Base-by-base conservation (phyloP, 1,284 basidiomycete genomes). In the Amylostereum areolatum region DNA sequence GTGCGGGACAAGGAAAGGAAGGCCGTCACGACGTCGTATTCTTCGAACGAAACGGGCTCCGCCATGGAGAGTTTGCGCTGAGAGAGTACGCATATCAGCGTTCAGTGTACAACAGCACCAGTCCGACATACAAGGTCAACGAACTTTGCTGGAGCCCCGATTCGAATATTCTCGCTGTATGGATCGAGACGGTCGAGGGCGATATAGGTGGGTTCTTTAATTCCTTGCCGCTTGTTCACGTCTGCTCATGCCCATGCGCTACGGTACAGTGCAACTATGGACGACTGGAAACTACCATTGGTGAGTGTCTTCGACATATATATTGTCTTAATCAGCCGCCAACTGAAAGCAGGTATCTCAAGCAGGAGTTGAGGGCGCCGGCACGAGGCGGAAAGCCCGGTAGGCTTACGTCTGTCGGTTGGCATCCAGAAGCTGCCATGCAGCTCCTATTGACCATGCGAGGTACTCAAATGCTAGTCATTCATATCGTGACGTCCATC, bases 201-300 rank as follows among this genome's bases (percentile, higher is more conserved):
- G 87, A 93, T 66, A 69, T 85, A 42, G 81, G 89, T 90, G 59
- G 65, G 79, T 66, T 8, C 32, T 51, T 28, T 47, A 43, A 40
- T 31, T n/a, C 43, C 49, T 8, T 5, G 34, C 44, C 9, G 18
- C 0, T 27, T 9, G 18, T 5, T 6, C 3, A 45, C 11, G n/a
- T 32, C 11, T 45, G 29, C 46, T 37, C 8, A 31, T 29, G 11
- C 47, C 45, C 11, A 49, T 47, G 42, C 29, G 35, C 18, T 41
- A 18, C 18, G 18, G 18, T 18, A 32, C 49, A 50, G 91, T 99
- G 24, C 97, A 99, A 68, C 71, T 99, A 2, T 99, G 94, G 93
- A 90, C 92, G 0, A 92, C 79, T 27, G 86, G 89, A 44, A 99
- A 99, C 66, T 99, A 97, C 66, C 89, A 97, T 65, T 97, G 95